Percentiles rank a stretch among this genome's conserved stretches.
These are phyloP conservation scores for Kingdonia uniflora DNA, from an alignment of 164 flowering plant species.

Conservation along the genomic window DNA sequence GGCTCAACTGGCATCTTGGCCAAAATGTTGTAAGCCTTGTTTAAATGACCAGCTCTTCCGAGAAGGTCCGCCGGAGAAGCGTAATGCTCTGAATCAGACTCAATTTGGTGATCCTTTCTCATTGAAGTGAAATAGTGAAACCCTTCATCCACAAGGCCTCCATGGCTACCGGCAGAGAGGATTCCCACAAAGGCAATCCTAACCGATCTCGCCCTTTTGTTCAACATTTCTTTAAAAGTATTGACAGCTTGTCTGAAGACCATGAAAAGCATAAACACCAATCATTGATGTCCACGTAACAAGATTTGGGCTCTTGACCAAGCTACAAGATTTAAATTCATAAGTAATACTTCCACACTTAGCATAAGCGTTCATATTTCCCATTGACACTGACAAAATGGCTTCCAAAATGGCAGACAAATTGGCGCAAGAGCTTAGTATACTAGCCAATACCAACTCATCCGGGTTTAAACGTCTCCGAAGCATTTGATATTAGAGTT, in stretches of 20 bases:
- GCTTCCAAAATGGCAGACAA: slow-evolving; percentile 23
- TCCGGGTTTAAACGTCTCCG: slow-evolving; percentile 31
- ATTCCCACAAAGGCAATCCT: slow-evolving; percentile 38
- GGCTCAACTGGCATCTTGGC: slow-evolving; percentile 28
- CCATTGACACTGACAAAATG: slow-evolving; percentile 29
- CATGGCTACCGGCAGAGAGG: slow-evolving; percentile 68
- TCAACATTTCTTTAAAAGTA: slow-evolving; percentile 41
- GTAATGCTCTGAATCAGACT: slow-evolving; percentile 53
- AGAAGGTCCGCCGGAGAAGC: slow-evolving; percentile 59
- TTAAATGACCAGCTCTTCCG: slow-evolving; percentile 49
- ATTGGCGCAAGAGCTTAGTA: slow-evolving; percentile 51
- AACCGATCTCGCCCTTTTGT: slow-evolving; percentile 37
- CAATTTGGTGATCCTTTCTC: slow-evolving; percentile 28
- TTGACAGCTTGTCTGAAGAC: slow-evolving; percentile 32
- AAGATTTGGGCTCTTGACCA: slow-evolving; percentile 29
- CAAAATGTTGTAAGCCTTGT: slow-evolving; percentile 37
- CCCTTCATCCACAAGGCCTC: slow-evolving; percentile 44
- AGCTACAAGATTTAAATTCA: slow-evolving; percentile 30
- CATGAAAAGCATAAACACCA: slow-evolving; percentile 44
- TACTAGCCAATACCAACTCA: slow-evolving; percentile 51
- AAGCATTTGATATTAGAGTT: slow-evolving; percentile 38
- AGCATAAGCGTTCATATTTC: slow-evolving; percentile 50
- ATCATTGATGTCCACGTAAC: slow-evolving; percentile 60
- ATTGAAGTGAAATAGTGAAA: slow-evolving; percentile 41
- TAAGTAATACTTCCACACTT: slow-evolving; percentile 38